Evolutionary conservation across 2,329 filamentous ascomycete species (phyloP).

Genomic region (Grosmannia huntii): DNA sequence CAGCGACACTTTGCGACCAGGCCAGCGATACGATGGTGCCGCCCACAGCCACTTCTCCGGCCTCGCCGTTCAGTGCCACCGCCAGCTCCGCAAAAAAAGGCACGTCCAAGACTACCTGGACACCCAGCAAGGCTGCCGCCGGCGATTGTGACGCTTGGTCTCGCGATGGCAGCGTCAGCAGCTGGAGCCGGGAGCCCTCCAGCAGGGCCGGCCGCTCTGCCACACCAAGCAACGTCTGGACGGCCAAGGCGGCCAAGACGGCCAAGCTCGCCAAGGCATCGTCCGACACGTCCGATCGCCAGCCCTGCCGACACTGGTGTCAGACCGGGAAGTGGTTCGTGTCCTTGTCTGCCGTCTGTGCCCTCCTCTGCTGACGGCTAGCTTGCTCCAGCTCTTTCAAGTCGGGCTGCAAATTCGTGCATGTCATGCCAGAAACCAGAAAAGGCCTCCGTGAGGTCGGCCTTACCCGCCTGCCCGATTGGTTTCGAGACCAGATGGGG

Average conservation of each 20-base stretch:
- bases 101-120: background rate
- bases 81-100: background rate
- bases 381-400: conserved; percentile 25
- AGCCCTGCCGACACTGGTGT: conserved; percentile 34
- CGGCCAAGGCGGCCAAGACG: background rate
- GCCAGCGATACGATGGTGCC: background rate
- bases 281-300: background rate
- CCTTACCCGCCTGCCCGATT: conserved; percentile 27
- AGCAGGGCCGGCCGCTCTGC: too few relatives aligned
- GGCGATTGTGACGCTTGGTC: background rate
- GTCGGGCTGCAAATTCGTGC: conserved; percentile 27
- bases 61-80: background rate
- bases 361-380: background rate
- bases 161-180: background rate
- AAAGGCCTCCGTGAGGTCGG: conserved; percentile 29
- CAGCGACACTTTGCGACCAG: too few relatives aligned
- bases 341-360: background rate
- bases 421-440: conserved; percentile 32
- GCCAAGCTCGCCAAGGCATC: background rate
- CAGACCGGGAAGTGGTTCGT: conserved; percentile 26
- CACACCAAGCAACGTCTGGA: background rate
- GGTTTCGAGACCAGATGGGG: conserved; percentile 20
- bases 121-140: background rate
- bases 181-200: background rate
- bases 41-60: background rate